These are phyloP conservation scores for Quercus tomentella DNA, from an alignment of 331 rosid species.

Conservation along the genomic window DNA sequence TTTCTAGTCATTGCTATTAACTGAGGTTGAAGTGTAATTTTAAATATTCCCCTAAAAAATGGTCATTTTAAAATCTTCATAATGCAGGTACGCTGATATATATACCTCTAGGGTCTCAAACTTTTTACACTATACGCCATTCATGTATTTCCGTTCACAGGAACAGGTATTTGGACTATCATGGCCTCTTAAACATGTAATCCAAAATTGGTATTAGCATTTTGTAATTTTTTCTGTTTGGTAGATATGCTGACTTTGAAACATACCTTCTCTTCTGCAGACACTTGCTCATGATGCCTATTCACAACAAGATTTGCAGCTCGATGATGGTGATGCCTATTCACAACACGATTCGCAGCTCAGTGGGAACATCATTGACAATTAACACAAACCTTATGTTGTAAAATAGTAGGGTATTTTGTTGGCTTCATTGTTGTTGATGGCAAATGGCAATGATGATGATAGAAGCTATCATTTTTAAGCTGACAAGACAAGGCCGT, in stretches of 20 bases:
- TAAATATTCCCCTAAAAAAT: background rate
- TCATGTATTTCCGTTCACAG: constrained; percentile 94
- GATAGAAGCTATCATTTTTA: background rate
- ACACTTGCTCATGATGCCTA: constrained; percentile 88
- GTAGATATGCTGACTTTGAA: constrained; percentile 13
- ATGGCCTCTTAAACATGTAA: background rate
- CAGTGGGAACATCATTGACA: constrained; percentile 21
- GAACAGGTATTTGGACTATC: constrained; percentile 68
- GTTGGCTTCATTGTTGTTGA: background rate
- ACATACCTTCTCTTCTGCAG: constrained; percentile 41
- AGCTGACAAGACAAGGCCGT: background rate
- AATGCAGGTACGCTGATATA: constrained; percentile 88
- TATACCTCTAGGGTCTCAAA: constrained; percentile 96
- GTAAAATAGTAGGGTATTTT: background rate
- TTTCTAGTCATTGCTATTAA: background rate
- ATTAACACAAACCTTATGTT: background rate
- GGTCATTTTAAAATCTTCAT: constrained; percentile 2
- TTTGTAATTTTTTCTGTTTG: background rate
- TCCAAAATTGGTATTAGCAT: background rate
- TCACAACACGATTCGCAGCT: constrained; percentile 32
- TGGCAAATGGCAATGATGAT: background rate
- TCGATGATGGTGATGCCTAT: constrained; percentile 38
- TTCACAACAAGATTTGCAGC: constrained; percentile 32
- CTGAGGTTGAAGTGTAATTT: background rate
- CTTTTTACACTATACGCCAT: constrained; percentile 82